phyloP scores from a whole-genome alignment of 495 filamentous ascomycete species.

The Aspergillus steynii region DNA sequence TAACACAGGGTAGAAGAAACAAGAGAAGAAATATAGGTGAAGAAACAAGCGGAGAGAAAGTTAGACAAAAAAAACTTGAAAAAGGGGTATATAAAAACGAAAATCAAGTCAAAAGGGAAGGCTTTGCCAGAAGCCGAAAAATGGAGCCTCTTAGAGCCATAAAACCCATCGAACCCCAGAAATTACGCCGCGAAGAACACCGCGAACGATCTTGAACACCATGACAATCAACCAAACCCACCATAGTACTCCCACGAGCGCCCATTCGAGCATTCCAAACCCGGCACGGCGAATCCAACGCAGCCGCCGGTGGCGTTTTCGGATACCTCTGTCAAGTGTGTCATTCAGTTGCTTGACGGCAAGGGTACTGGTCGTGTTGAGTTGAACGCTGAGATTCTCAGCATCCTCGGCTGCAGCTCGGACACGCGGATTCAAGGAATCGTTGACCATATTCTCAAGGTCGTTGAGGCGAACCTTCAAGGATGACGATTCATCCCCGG shows the following conservation, averaged over 20 bases:
- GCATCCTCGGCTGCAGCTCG: conserved; percentile 70
- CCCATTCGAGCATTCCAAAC: conserved; percentile 77
- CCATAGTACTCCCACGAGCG: conserved; percentile 78
- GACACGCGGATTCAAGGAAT: conserved; percentile 63
- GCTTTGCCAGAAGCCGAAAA: background rate
- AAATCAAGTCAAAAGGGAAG: background rate
- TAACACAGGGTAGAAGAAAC: background rate
- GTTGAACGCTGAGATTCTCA: conserved; percentile 68
- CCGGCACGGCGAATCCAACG: conserved; percentile 69
- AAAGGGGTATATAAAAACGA: conserved; percentile 2
- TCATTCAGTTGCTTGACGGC: conserved; percentile 77
- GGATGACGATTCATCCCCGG: conserved; percentile 39
- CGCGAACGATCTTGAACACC: conserved; percentile 61
- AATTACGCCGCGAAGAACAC: conserved; percentile 57
- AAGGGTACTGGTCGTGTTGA: conserved; percentile 72
- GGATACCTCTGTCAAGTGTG: conserved; percentile 68
- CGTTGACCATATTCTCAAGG: conserved; percentile 52
- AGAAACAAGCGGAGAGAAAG: background rate
- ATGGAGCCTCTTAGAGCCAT: conserved; percentile 53
- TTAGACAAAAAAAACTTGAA: background rate
- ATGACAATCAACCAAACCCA: conserved; percentile 81
- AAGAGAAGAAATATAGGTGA: background rate
- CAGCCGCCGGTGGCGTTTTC: conserved; percentile 67
- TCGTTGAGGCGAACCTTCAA: conserved; percentile 48
- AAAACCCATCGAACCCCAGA: conserved; percentile 71